Conservation (phyloP, 2,329 filamentous ascomycete species). For the Alternaria triticimaculans region DNA sequence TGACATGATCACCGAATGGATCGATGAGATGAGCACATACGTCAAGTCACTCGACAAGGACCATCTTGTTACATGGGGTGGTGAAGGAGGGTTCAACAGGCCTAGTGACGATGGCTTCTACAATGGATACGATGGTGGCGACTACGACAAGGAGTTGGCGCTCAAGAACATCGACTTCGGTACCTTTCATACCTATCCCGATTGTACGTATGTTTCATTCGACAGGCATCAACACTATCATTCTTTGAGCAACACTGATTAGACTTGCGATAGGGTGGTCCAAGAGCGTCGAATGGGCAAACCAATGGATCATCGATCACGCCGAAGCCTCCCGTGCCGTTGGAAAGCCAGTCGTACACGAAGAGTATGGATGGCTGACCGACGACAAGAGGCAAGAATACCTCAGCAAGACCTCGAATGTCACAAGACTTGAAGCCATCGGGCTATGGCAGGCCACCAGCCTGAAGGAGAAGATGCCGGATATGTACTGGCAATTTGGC, state of each 20-base stretch:
- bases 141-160: conserved; percentile 60
- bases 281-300: conserved; percentile 59
- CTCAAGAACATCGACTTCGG: conserved; percentile 62
- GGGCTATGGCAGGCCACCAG: conserved; percentile 60
- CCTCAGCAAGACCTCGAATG: conserved; percentile 52
- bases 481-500: conserved; percentile 65
- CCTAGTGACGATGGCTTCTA: conserved; percentile 45
- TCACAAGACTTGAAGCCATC: conserved; percentile 55
- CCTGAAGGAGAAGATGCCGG: conserved; percentile 57
- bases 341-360: conserved; percentile 62
- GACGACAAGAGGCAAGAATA: conserved; percentile 57
- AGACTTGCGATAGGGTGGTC: neutral
- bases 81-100: conserved; percentile 51
- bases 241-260: neutral
- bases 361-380: conserved; percentile 63
- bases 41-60: conserved; percentile 60
- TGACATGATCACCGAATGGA: conserved; percentile 56
- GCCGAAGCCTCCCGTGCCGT: conserved; percentile 52
- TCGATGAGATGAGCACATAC: conserved; percentile 62
- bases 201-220: conserved; percentile 41
- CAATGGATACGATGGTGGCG: conserved; percentile 57
- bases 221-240: neutral
- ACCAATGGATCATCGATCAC: conserved; percentile 64
- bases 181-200: conserved; percentile 63
- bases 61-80: conserved; percentile 63